Evolutionary conservation across 805 yeast genomes (phyloP), one percentile per base, ranked within the genome.

Genomic region (Saturnispora besseyi): DNA sequence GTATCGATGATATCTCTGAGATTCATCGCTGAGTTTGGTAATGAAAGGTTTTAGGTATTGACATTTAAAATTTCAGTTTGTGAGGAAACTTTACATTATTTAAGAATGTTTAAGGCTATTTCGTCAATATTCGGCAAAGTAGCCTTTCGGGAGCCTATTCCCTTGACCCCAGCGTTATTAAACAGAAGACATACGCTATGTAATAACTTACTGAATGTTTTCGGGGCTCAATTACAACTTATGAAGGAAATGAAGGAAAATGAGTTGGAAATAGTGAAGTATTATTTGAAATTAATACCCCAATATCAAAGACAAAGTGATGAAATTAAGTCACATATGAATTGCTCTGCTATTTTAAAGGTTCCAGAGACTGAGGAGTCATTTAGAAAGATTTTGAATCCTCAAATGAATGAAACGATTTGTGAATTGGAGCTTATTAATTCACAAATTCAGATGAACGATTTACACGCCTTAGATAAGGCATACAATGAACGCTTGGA

Each of bases 401-500:
- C 49, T 6, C 52, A 50, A 45, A 22, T 56, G 2, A 51, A 54
- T 8, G 24, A 26, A 6, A 53, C 49, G 15, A 50, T 51, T 8
- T 37, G 28, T 3, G 56, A 56, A 46, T 50, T 56, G 28, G 49
- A 51, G 38, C 4, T 12, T n/a, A 52, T 50, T 26, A 49, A 55
- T 41, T n/a, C 42, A 7, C 32, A 44, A 28, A 45, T 54, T 12
- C 41, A 44, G 9, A 33, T 44, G 15, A 29, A 29, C 18, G 63
- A 63, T 45, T 43, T 59, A 7, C 24, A 22, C 18, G 54, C 58
- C 54, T 50, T 63, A 10, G 54, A 57, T 33, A 22, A 45, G 5
- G 44, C 58, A 48, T 63, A 63, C 34, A 48, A 56, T 3, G 26
- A 38, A 9, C 10, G 41, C 5, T 55, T 62, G 11, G 61, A 63